Percentiles rank a stretch among this genome's conserved stretches.
phyloP scores from a whole-genome alignment of 345 rosid species.

The Lumnitzera littorea region DNA sequence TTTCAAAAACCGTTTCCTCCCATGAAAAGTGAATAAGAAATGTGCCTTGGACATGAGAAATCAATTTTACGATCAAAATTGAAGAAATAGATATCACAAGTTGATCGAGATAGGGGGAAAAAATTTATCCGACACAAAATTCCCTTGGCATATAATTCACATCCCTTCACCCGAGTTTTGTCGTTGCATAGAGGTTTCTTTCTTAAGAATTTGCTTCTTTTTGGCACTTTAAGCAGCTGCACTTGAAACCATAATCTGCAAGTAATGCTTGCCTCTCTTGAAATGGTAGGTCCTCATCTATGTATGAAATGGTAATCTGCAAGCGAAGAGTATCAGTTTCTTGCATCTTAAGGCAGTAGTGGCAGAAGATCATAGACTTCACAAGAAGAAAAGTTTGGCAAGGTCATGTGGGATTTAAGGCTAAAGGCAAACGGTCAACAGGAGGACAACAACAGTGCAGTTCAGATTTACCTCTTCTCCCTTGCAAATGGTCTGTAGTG shows the following conservation, averaged over 20 bases:
- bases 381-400: too few relatives aligned
- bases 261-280: constrained; percentile 58
- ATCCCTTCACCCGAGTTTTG: not conserved
- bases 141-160: too few relatives aligned
- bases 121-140: too few relatives aligned
- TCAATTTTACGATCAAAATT: not conserved
- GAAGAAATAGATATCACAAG: not conserved
- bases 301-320: constrained; percentile 76
- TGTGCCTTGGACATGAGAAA: not conserved
- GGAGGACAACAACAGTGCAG: not conserved
- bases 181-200: too few relatives aligned
- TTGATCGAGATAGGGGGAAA: too few relatives aligned
- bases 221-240: constrained; percentile 62
- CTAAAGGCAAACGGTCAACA: not conserved
- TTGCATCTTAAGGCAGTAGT: not conserved
- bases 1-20: too few relatives aligned
- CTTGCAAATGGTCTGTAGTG: constrained; percentile 38
- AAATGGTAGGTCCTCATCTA: constrained; percentile 68
- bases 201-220: constrained; percentile 18
- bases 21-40: too few relatives aligned
- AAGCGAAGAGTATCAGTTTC: constrained; percentile 3
- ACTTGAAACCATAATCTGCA: constrained; percentile 77
- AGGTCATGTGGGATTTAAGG: too few relatives aligned
- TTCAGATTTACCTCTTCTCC: constrained; percentile 64
- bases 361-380: too few relatives aligned